phyloP scores from a whole-genome alignment of 352 stramenopile species.

The Globisporangium lucens region DNA sequence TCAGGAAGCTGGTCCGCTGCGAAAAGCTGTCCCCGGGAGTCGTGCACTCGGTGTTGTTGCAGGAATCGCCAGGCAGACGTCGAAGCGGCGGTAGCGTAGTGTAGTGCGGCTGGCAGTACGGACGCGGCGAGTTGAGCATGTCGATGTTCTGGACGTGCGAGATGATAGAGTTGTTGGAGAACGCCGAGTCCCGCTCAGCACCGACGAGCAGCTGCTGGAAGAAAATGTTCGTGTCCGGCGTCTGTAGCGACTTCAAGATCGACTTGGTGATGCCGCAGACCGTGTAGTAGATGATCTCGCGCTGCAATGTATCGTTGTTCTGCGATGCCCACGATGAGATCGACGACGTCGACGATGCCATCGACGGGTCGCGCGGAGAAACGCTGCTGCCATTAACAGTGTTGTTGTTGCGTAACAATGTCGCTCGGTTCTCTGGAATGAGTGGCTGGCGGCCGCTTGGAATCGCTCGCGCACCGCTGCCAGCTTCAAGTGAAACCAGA shows the following conservation, averaged over 20 bases:
- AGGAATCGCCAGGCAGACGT: constrained; percentile 3
- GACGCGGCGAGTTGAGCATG: constrained; percentile 41
- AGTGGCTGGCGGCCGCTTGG: constrained; percentile 5
- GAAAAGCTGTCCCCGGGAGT: constrained; percentile 7
- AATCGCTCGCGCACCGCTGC: background rate
- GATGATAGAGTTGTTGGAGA: constrained; percentile 44
- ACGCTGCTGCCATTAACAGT: background rate
- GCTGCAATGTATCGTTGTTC: constrained; percentile 71
- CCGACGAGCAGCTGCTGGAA: constrained; percentile 52
- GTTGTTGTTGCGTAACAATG: constrained; percentile 4
- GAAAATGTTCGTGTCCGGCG: constrained; percentile 23
- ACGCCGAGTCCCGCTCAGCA: constrained; percentile 44
- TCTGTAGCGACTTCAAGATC: constrained; percentile 52
- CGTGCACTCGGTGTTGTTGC: constrained; percentile 7
- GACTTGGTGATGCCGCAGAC: constrained; percentile 76
- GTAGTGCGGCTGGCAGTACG: constrained; percentile 36
- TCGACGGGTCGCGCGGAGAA: background rate
- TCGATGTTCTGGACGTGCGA: constrained; percentile 42
- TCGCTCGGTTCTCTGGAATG: background rate
- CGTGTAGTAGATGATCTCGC: constrained; percentile 85
- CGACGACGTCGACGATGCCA: constrained; percentile 24
- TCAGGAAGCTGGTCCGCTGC: constrained; percentile 13
- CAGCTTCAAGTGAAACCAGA: constrained; percentile 6
- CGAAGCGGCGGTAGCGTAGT: background rate
- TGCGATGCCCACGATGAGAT: constrained; percentile 45